These are phyloP conservation scores for Citeromyces nyonsensis DNA, from an alignment of 805 yeast genomes.

Conservation along the genomic window DNA sequence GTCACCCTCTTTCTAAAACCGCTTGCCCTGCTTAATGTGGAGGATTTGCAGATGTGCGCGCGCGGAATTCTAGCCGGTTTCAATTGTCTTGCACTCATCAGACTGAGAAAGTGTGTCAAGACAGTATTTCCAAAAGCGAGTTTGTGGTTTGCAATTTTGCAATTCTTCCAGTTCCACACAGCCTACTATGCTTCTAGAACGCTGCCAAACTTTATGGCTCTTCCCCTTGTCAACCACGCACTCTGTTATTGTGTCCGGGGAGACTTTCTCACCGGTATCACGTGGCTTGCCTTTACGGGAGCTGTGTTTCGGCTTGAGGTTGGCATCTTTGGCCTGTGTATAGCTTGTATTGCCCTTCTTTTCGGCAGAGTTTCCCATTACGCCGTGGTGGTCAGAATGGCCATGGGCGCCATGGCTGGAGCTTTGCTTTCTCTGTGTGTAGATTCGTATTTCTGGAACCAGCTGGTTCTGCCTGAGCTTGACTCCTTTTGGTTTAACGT, in stretches of 20 bases:
- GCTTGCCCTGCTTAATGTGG: slow-evolving; percentile 5
- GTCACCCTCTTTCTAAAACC: slow-evolving; percentile 30
- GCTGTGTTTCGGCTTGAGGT: slow-evolving; percentile 63
- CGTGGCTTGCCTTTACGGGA: slow-evolving; percentile 44
- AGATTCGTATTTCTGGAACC: slow-evolving; percentile 70
- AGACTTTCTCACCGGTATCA: slow-evolving; percentile 28
- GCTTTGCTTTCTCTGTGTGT: slow-evolving; percentile 25
- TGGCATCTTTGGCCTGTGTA: slow-evolving; percentile 32
- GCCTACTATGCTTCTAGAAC: slow-evolving; percentile 72
- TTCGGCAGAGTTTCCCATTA: slow-evolving; percentile 10
- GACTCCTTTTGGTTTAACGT: slow-evolving; percentile 64
- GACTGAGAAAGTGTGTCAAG: slow-evolving; percentile 25
- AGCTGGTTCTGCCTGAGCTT: slow-evolving; percentile 48
- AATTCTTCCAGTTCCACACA: slow-evolving; percentile 62
- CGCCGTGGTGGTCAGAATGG: slow-evolving; percentile 18
- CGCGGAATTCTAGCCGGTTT: slow-evolving; percentile 48
- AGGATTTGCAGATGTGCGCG: slow-evolving; percentile 31
- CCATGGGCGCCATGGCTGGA: slow-evolving; percentile 40
- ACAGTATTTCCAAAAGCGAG: slow-evolving; percentile 17
- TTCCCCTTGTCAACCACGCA: slow-evolving; percentile 55
- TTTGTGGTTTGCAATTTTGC: slow-evolving; percentile 44
- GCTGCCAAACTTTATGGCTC: slow-evolving; percentile 73
- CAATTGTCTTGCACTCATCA: slow-evolving; percentile 38
- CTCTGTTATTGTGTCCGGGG: slow-evolving; percentile 34
- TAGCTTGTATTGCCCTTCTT: slow-evolving; percentile 29